phyloP scores from a whole-genome alignment of 2,329 filamentous ascomycete species.

The Fusarium anthophilum region DNA sequence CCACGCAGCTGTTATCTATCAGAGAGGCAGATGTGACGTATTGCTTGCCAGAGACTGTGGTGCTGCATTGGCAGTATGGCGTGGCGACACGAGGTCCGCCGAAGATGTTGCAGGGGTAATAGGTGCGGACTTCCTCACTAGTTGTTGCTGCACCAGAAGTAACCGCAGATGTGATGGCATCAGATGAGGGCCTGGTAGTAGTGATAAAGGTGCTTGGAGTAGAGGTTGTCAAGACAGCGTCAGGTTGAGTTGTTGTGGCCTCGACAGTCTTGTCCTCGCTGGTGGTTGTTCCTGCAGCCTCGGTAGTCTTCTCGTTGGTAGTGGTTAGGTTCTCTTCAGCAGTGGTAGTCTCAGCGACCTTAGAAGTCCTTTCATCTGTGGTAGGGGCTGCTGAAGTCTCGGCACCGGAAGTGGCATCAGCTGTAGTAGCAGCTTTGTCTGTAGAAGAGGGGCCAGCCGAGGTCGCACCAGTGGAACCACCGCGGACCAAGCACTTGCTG shows the following conservation, averaged over 20 bases:
- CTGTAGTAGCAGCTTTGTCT: neutral
- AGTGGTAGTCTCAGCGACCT: neutral
- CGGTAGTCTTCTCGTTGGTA: neutral
- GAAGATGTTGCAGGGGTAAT: neutral
- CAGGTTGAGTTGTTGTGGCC: neutral
- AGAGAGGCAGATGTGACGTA: neutral
- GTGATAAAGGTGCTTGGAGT: neutral
- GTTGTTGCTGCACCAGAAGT: neutral
- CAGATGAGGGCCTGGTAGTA: neutral
- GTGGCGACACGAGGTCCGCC: constrained; percentile 1
- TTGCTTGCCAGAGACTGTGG: neutral
- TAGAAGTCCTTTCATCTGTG: neutral
- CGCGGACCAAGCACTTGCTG: constrained; percentile 10
- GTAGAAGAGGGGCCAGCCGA: neutral
- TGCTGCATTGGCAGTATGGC: constrained; percentile 12
- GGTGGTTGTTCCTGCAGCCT: neutral
- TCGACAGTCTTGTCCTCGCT: neutral
- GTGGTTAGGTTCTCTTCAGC: neutral
- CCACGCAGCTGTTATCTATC: neutral
- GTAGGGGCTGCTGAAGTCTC: neutral
- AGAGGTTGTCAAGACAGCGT: neutral
- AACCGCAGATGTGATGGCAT: neutral
- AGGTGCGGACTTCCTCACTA: neutral
- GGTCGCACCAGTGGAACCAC: neutral
- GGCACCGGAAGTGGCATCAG: neutral